Base-by-base conservation (phyloP, 1,284 basidiomycete genomes). In the Lignosus rhinocerotis region DNA sequence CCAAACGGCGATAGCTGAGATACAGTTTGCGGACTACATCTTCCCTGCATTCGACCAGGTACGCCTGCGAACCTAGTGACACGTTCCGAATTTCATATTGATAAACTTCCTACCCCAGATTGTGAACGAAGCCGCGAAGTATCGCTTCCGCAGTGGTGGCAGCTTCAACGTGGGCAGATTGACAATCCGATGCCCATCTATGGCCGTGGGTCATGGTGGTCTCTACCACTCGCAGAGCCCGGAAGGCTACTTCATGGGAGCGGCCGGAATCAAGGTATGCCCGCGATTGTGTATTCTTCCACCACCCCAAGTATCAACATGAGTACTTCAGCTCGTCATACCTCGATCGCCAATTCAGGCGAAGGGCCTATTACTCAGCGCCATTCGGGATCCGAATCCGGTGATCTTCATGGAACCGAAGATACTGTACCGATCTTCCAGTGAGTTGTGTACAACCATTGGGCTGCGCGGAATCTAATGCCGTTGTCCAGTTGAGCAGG, bases 351-450 rank as follows among this genome's bases (percentile, higher is more conserved):
- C 95, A 0, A 87, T 96, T 39, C 96, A 98, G 78, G 95, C 94
- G 19, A 98, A 98, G 74, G 95, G 95, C 1, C 77, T 98, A 1
- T 77, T 98, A 7, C 80, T 96, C 6, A 83, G 86, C 4, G 87
- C 93, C 0, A 93, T 98, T 57, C 84, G 93, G 45, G 94, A 97
- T 69, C 92, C 93, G 0, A 96, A 96, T 68, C 96, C 96, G 0
- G 91, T 94, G 6, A 85, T 98, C 50, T 94, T 98, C 73, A 90
- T 98, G 82, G 95, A 98, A 74, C 95, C 95, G 10, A 98, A 98
- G 73, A 83, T 94, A 56, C 78, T 96, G 7, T 95, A 95, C 70
- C 85, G 92, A 52, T 92, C 90, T 46, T 82, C 90, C 69, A 84
- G 88, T 88, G 66, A 21, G 68, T 9, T 36, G 10, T n/a, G 38